phyloP scores from a whole-genome alignment of 225 moss, liverwort and hornwort genomes.

The Pleurozium schreberi region DNA sequence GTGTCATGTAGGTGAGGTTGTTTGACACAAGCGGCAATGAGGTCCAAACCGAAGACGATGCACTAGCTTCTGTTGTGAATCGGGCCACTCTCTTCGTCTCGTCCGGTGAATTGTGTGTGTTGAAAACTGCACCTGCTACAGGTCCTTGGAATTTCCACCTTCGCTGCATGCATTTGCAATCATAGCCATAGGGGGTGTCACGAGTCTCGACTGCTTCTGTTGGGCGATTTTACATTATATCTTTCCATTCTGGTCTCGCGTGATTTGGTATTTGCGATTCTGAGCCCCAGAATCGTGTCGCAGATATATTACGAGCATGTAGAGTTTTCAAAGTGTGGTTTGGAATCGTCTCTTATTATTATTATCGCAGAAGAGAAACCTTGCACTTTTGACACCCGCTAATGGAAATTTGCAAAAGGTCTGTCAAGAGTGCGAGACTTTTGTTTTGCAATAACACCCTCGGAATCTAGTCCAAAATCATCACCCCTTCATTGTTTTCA shows the following conservation, averaged over 20 bases:
- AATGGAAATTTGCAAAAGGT: neutral
- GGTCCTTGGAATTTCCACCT: slow-evolving; percentile 1
- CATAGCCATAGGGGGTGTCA: too few relatives aligned
- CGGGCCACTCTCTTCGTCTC: slow-evolving; percentile 58
- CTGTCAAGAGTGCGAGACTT: neutral
- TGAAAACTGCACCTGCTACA: slow-evolving; percentile 20
- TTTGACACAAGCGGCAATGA: slow-evolving; percentile 55
- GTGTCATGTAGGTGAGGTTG: slow-evolving; percentile 37
- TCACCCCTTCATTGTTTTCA: neutral
- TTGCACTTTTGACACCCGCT: neutral
- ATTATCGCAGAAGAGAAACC: neutral
- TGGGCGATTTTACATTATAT: neutral
- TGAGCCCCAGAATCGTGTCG: neutral
- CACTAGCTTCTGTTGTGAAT: slow-evolving; percentile 22
- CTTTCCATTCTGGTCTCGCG: neutral
- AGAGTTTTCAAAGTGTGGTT: neutral
- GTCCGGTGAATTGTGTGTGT: slow-evolving; percentile 52
- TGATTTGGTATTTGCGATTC: neutral
- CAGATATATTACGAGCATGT: neutral
- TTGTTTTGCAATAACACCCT: neutral
- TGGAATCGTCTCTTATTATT: neutral
- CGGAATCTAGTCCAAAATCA: neutral
- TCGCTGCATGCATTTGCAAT: neutral
- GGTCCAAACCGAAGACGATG: slow-evolving; percentile 35
- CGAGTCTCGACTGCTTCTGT: neutral